Evolutionary conservation across 305 asterid species (phyloP).

Genomic region (Fraxinus paxiana): DNA sequence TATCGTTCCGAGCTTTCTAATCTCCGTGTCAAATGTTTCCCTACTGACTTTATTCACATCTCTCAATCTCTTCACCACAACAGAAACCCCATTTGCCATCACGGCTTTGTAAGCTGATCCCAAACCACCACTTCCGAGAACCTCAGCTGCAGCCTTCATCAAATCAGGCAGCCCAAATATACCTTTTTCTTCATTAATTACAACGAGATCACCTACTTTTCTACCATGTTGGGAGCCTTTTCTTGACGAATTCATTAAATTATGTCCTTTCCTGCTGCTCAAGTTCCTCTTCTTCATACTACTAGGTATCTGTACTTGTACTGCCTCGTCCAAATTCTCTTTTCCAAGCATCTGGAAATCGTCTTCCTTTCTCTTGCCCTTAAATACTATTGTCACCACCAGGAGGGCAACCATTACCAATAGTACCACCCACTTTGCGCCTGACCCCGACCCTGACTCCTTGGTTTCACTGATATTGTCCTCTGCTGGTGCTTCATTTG

Average conservation of each 20-base stretch:
- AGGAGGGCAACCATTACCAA: constrained; percentile 48
- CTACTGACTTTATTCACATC: constrained; percentile 63
- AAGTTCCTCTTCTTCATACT: constrained; percentile 29
- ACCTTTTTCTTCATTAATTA: constrained; percentile 66
- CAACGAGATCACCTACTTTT: constrained; percentile 45
- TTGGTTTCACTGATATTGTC: background rate
- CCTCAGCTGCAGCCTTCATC: constrained; percentile 98
- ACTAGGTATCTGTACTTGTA: constrained; percentile 39
- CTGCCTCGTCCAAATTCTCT: constrained; percentile 52
- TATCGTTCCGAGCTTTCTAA: constrained; percentile 54
- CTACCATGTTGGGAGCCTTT: constrained; percentile 21
- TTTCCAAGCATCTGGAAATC: constrained; percentile 37
- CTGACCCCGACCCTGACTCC: constrained; percentile 17
- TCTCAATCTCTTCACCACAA: constrained; percentile 78
- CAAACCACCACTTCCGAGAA: constrained; percentile 72
- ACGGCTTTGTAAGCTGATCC: constrained; percentile 84
- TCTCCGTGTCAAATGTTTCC: constrained; percentile 60
- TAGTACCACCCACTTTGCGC: constrained; percentile 53
- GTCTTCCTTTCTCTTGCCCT: constrained; percentile 40
- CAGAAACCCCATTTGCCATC: constrained; percentile 59
- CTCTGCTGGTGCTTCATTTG: background rate
- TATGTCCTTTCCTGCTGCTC: constrained; percentile 28
- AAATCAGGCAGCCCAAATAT: constrained; percentile 66
- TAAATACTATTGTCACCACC: constrained; percentile 46
- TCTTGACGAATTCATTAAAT: constrained; percentile 22